Evolutionary conservation across 768 basidiomycete species (phyloP).

Genomic region (Sporobolomyces pararoseus): DNA sequence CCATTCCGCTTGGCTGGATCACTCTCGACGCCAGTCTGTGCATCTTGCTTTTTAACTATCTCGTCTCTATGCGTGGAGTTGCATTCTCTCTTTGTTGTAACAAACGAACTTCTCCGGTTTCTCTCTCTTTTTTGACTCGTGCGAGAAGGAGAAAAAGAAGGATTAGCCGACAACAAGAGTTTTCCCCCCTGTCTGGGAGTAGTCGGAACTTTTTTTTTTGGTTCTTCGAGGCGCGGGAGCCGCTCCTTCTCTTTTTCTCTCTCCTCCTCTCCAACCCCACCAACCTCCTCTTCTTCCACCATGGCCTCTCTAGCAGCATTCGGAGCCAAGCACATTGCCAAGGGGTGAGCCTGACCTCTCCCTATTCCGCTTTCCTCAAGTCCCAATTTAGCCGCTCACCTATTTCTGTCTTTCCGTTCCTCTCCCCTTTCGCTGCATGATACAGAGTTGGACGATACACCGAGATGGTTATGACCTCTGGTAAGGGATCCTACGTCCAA

Average conservation of each 20-base stretch:
- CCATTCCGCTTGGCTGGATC: neutral
- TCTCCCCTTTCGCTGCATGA: neutral
- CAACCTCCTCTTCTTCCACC: neutral
- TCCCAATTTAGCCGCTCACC: neutral
- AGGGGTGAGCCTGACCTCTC: conserved; percentile 26
- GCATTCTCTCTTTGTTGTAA: too few species aligned
- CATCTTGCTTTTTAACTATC: neutral
- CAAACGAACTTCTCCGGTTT: too few species aligned
- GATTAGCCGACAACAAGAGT: too few species aligned
- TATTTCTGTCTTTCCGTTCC: neutral
- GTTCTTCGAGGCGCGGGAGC: too few species aligned
- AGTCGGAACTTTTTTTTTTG: too few species aligned
- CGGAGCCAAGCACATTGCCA: conserved; percentile 36
- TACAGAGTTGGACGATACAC: conserved; percentile 36
- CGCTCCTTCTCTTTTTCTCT: too few species aligned
- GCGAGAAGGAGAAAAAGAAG: too few species aligned
- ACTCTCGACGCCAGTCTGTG: neutral
- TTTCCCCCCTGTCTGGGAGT: too few species aligned
- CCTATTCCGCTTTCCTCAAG: neutral
- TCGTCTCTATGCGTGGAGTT: too few species aligned
- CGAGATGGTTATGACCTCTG: conserved; percentile 36
- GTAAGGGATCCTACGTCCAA: conserved; percentile 35
- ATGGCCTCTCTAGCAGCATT: conserved; percentile 25
- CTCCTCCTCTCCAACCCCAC: too few species aligned
- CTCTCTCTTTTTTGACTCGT: too few species aligned